These are phyloP conservation scores for Epichloe bromicola DNA, from an alignment of 2,329 filamentous ascomycete genomes.

Conservation along the genomic window DNA sequence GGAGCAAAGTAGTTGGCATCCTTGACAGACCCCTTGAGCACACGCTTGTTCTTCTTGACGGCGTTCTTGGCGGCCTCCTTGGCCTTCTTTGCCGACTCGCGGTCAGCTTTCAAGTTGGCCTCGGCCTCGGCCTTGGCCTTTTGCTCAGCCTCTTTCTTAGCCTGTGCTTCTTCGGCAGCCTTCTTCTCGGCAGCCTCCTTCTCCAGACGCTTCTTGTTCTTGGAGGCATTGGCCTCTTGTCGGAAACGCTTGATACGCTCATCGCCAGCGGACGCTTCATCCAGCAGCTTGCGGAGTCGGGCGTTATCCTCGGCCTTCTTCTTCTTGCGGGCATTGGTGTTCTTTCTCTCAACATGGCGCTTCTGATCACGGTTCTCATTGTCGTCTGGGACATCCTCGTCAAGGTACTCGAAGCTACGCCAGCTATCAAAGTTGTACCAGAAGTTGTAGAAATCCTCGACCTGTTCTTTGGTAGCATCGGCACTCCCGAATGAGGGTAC, in stretches of 20 bases:
- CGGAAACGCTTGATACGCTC: slow-evolving; percentile 97
- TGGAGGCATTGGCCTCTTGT: slow-evolving; percentile 78
- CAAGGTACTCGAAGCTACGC: slow-evolving; percentile 94
- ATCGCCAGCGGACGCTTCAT: slow-evolving; percentile 71
- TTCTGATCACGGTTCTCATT: slow-evolving; percentile 99
- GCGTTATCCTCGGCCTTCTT: slow-evolving; percentile 97
- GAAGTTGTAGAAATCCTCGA: slow-evolving; percentile 97
- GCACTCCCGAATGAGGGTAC: slow-evolving; percentile 79
- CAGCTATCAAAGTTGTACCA: slow-evolving; percentile 99
- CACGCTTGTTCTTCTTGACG: slow-evolving; percentile 99
- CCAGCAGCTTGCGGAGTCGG: slow-evolving; percentile 78
- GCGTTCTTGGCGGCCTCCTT: slow-evolving; percentile 99
- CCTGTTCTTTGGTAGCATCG: slow-evolving; percentile 74
- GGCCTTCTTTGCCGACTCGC: slow-evolving; percentile 80
- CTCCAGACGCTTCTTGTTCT: slow-evolving; percentile 89
- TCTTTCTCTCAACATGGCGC: slow-evolving; percentile 96
- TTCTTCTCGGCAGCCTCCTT: slow-evolving; percentile 86
- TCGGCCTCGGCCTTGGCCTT: slow-evolving; percentile 72
- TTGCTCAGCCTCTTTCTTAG: slow-evolving; percentile 74
- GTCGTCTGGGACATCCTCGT: slow-evolving; percentile 97
- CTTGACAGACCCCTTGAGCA: slow-evolving; percentile 86
- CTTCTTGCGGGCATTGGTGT: slow-evolving; percentile 94
- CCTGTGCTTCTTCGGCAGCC: slow-evolving; percentile 70
- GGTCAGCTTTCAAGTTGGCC: slow-evolving; percentile 70
- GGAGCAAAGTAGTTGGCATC: slow-evolving; percentile 91